Evolutionary conservation across 2,329 filamentous ascomycete genomes (phyloP), one percentile per base, ranked within the genome.

Genomic region (Cladorrhinum sp.): DNA sequence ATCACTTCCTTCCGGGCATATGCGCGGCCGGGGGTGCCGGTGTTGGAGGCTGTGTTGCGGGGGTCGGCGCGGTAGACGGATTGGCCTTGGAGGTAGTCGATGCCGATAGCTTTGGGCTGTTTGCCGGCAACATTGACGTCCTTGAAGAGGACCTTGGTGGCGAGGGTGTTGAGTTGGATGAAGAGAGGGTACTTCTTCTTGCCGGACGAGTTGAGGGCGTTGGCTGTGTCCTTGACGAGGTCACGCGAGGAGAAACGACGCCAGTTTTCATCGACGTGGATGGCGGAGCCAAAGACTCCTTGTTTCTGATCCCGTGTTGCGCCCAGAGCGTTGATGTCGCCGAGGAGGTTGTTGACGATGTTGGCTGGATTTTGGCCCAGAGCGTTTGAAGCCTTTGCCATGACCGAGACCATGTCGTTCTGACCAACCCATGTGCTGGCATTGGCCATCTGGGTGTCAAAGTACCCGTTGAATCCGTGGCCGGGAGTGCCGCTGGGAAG

Each of bases 1-100:
- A 83, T 81, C 20, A 83, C 76, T 64, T 83, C 81, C 36, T 73
- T 74, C 23, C 63, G 63, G 12, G 70, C 70, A 4, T 58, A 66
- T 2, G 66, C 68, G 1, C 55, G 56, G 8, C 52, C 57, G 22
- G 38, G 50, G 7, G 38, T 50, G 25, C 60, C 55, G 9, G 18
- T 20, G 38, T 50, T 48, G 13, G 57, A 49, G 2, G 71, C 68
- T 12, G 68, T 70, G 63, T 62, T 59, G 22, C 71, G 68, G 5
- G 70, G 71, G 54, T 74, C 73, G 12, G 72, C 74, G 32, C 70
- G 65, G 59, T 76, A 77, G 18, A 75, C 64, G 29, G 69, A 72
- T 18, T 66, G 65, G 8, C 75, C 69, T 7, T 72, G 60, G 10
- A 76, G 63, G 24, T 67, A 71, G 29, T 76, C 67, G 20, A 77